A percentile compares a stretch with the other conserved stretches of the same genome.
Evolutionary conservation across 768 basidiomycete genomes (phyloP).

Genomic region (Pleurotus salmoneostramineus): DNA sequence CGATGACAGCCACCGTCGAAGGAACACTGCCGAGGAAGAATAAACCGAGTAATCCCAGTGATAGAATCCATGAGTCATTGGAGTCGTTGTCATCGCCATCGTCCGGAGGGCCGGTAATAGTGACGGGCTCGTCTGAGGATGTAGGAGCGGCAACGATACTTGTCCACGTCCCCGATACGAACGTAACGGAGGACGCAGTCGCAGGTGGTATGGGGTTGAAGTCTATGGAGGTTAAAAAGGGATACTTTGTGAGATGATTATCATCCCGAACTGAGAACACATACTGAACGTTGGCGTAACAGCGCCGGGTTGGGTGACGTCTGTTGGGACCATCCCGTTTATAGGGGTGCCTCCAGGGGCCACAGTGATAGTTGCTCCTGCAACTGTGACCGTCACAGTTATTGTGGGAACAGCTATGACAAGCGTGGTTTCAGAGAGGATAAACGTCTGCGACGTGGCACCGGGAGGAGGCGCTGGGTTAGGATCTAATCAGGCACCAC

Average conservation of each 20-base stretch:
- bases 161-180: not conserved
- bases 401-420: not conserved
- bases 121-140: not conserved
- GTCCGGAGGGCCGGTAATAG: not conserved
- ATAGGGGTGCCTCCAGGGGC: conserved; percentile 2
- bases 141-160: not conserved
- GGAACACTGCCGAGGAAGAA: not conserved
- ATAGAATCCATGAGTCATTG: not conserved
- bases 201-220: not conserved
- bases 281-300: not conserved
- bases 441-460: not conserved
- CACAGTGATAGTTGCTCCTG: not conserved
- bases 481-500: too few species aligned
- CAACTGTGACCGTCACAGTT: not conserved
- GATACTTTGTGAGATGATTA: not conserved
- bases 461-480: not conserved
- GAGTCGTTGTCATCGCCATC: not conserved
- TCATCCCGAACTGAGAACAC: not conserved
- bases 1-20: not conserved
- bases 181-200: not conserved
- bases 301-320: not conserved
- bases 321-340: not conserved
- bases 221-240: not conserved
- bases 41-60: not conserved
- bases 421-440: not conserved